Base-by-base conservation (phyloP, 352 stramenopile genomes). In the Salisapilia sapeloensis region DNA sequence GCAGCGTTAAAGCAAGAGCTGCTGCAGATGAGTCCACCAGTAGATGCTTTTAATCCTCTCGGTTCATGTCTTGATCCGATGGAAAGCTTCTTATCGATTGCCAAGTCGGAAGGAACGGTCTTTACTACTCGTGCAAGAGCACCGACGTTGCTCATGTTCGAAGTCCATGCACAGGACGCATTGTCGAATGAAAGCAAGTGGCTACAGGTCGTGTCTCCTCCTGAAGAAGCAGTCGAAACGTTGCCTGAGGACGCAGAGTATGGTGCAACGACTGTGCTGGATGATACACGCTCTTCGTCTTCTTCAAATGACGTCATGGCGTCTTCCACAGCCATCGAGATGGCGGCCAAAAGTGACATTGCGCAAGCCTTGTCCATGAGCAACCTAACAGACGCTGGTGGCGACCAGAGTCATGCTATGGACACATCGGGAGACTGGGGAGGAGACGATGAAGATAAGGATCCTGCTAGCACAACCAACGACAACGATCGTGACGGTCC, bases 121-220 rank as follows among this genome's bases (percentile, higher is more conserved):
- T 92, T 92, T 43, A 84, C 71, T n/a, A 92, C 77, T 0, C 75
- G 69, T n/a, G 74, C 77, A 10, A 60, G 77, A 11, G 77, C 77
- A 9, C 77, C 77, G 11, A 85, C 67, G 13, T 48, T 90, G 8
- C 46, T 92, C 30, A 84, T 80, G 38, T 92, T 86, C 43, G 77
- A 92, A 33, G 76, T 92, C 12, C 60, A 78, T 28, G 50, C 50
- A 20, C 44, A 77, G 14, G 50, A 40, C 13, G 53, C 36, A 13
- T 35, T 50, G 14, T 53, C 29, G 14, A 48, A 48, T 10, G 63
- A 64, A 32, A 78, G 52, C 35, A 27, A 57, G 14, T 82, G 66
- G 66, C 40, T 82, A 6, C 50, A 82, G 24, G 48, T 52, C 6
- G 57, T 56, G 2, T 30, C 38, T 17, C 33, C 30, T 3, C 36